Evolutionary conservation across 2,329 filamentous ascomycete species (phyloP).

Genomic region (Aschersonia sp.): DNA sequence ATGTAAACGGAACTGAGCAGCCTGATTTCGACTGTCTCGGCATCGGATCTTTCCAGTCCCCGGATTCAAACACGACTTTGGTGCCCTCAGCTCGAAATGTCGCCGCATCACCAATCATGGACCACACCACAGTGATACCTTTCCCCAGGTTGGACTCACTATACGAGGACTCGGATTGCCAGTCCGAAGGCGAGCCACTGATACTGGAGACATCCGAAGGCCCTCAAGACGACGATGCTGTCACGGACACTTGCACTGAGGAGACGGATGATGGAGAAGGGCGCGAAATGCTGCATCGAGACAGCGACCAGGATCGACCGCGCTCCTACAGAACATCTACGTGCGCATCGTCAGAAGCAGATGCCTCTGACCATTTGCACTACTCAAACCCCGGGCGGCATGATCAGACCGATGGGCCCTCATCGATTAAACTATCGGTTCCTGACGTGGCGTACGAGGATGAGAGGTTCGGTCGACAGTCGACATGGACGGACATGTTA

Average conservation of each 20-base stretch:
- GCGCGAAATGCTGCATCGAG: constrained; percentile 13
- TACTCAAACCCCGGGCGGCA: constrained; percentile 10
- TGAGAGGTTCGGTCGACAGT: constrained; percentile 38
- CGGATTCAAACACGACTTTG: constrained; percentile 34
- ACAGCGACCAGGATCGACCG: constrained; percentile 12
- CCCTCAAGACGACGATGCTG: constrained; percentile 16
- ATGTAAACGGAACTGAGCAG: background rate
- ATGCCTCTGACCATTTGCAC: constrained; percentile 13
- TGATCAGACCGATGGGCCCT: constrained; percentile 15
- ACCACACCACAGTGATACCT: constrained; percentile 11
- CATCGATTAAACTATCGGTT: constrained; percentile 30
- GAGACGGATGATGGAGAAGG: constrained; percentile 18
- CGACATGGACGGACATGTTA: constrained; percentile 47
- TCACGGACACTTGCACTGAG: constrained; percentile 21
- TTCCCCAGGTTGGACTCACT: constrained; percentile 20
- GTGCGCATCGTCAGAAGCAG: constrained; percentile 23
- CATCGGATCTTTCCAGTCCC: constrained; percentile 7
- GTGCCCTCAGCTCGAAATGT: constrained; percentile 23
- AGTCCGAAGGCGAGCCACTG: constrained; percentile 12
- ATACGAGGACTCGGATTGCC: constrained; percentile 22
- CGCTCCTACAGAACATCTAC: constrained; percentile 23
- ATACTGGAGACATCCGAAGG: constrained; percentile 8
- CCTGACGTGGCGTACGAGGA: constrained; percentile 26
- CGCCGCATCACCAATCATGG: constrained; percentile 2
- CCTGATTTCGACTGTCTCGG: constrained; percentile 1